Evolutionary conservation across 257 asterid genomes (phyloP).

Genomic region (Knoxia roxburghii): DNA sequence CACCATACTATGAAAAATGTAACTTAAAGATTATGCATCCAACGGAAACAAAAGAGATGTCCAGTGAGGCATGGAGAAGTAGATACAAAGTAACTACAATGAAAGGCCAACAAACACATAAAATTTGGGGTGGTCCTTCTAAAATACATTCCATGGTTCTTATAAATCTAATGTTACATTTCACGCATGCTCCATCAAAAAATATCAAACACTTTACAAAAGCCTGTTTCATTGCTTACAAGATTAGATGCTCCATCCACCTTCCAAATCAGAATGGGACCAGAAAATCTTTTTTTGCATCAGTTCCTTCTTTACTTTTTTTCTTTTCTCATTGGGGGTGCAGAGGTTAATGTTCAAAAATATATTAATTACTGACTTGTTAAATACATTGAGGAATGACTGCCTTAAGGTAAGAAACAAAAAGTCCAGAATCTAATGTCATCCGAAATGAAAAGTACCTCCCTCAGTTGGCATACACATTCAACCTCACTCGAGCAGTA

Average conservation of each 20-base stretch:
- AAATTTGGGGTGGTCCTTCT: background rate
- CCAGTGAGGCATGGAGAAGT: background rate
- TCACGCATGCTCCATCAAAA: background rate
- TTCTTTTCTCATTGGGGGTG: background rate
- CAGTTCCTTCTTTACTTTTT: background rate
- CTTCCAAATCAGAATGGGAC: background rate
- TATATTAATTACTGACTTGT: background rate
- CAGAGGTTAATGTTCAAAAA: background rate
- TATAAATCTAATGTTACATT: background rate
- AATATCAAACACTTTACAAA: constrained; percentile 5
- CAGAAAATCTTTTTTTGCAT: background rate
- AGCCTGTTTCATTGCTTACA: too few relatives aligned
- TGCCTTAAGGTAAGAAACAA: constrained; percentile 4
- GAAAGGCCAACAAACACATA: background rate
- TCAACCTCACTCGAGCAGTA: constrained; percentile 69
- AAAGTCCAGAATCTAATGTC: constrained; percentile 9
- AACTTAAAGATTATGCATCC: constrained; percentile 1
- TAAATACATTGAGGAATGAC: constrained; percentile 15
- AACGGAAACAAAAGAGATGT: background rate
- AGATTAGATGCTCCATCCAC: background rate
- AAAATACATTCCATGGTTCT: background rate
- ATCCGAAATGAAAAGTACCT: constrained; percentile 7
- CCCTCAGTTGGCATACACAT: constrained; percentile 57
- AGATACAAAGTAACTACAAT: background rate
- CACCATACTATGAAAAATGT: background rate